These are phyloP conservation scores for Erucastrum elatum DNA, from an alignment of 345 rosid genomes.

Conservation along the genomic window DNA sequence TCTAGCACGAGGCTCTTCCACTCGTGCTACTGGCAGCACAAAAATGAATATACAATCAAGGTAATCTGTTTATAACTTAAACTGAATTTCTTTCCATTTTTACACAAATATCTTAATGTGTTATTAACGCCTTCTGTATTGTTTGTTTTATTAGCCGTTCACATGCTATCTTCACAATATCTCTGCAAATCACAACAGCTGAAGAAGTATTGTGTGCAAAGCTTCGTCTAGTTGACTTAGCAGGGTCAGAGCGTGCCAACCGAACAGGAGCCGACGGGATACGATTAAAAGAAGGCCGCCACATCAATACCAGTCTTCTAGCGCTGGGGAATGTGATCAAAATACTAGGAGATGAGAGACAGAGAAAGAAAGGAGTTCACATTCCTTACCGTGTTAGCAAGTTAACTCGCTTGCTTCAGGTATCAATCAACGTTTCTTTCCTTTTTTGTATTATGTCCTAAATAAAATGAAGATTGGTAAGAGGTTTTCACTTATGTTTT, in stretches of 20 bases:
- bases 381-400: slow-evolving; percentile 98
- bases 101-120: slow-evolving; percentile 3
- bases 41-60: slow-evolving; percentile 98
- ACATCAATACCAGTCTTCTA: slow-evolving; percentile 87
- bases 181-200: slow-evolving; percentile 78
- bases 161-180: slow-evolving; percentile 92
- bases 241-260: slow-evolving; percentile 96
- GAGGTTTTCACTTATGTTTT: not conserved
- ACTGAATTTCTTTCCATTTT: not conserved
- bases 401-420: slow-evolving; percentile 96
- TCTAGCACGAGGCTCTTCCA: slow-evolving; percentile 70
- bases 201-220: slow-evolving; percentile 84
- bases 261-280: slow-evolving; percentile 93
- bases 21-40: slow-evolving; percentile 92
- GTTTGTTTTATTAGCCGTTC: slow-evolving; percentile 62
- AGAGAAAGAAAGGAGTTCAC: slow-evolving; percentile 91
- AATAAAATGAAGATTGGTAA: not conserved
- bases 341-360: slow-evolving; percentile 58
- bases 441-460: not conserved
- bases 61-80: slow-evolving; percentile 30
- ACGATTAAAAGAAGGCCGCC: slow-evolving; percentile 97
- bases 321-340: slow-evolving; percentile 76
- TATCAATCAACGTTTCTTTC: slow-evolving; percentile 14
- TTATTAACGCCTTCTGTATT: not conserved
- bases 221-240: slow-evolving; percentile 93